Evolutionary conservation across 306 rosid genomes (phyloP), one percentile per base, ranked within the genome.

Genomic region (Cucurbita maxima): DNA sequence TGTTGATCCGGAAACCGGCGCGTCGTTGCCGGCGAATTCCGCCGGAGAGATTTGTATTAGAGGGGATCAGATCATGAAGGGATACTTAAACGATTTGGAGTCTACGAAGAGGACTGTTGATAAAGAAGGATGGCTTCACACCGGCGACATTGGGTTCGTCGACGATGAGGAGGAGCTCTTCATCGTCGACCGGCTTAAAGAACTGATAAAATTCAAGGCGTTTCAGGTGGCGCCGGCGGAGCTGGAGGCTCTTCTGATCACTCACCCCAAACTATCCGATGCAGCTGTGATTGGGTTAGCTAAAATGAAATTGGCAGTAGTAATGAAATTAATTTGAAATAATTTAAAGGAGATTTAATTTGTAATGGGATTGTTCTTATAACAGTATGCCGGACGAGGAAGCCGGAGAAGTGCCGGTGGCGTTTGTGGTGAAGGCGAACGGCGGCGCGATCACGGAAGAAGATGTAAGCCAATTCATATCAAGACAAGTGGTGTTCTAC

Each of bases 211-310:
- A 76, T 90, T 76, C 90, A 90, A 88, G 81, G 96, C 96, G 0
- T 90, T 84, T 76, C 96, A 88, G 67, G 96, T 92, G 14, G 91
- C 98, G 14, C 98, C 98, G 0, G 98, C 98, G 2, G 98, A 92
- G 82, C 91, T 92, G 0, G 98, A 92, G 84, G 86, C 98, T 11
- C 12, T 90, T 75, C 74, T 92, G 40, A 78, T 88, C 57, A 25
- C 96, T n/a, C 96, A 92, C 22, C 89, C 96, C 3, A 57, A 83
- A 77, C 79, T 92, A 56, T 79, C 90, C 3, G 96, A 92, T 12
- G 96, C 96, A 0, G 98, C 98, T 0, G 98, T 72, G 0, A 22
- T 72, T 38, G 63, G 63, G 76, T 72, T 19, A 38, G 76, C 38
- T 67, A 10, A 72, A 54, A 14, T 25, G 15, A 71, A 36, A 0